Evolutionary conservation across 2,329 filamentous ascomycete genomes (phyloP), one percentile per base, ranked within the genome.

Genomic region (Cadophora sp.): DNA sequence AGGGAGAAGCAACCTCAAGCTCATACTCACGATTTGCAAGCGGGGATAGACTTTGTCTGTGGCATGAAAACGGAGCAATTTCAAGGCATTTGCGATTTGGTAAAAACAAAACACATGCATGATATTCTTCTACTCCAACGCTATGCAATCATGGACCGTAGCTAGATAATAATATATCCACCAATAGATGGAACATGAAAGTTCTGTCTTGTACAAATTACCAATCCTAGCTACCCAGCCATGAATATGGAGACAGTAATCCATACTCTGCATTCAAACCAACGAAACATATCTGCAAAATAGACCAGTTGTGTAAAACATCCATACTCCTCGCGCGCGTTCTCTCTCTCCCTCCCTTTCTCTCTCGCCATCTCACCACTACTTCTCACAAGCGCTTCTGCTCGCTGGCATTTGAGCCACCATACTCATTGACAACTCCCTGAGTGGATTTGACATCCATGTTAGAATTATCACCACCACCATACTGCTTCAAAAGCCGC

Each of bases 191-290:
- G 36, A 45, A 50, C 48, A 53, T 11, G 59, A 53, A 39, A 30
- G 43, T 18, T 55, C 59, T 51, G 47, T 39, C 33, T 39, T 27
- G 27, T 60, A 60, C 41, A 47, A 47, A 60, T 60, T 60, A 60
- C 41, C 58, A 33, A 60, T n/a, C 58, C 58, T 43, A 7, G 18
- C 36, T 30, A 56, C 56, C 56, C 11, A 7, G 53, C 36, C 33
- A 58, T 33, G 27, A 60, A 48, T 33, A 60, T 47, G 43, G 43
- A 60, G 58, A 48, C 58, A 60, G 58, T 18, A 50, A n/a, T 27
- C 50, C 61, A 43, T 56, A 55, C 39, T 36, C 36, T 56, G 48
- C 58, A 61, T 22, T 50, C 47, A 55, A 61, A 27, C 56, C 63
- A 65, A 36, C 48, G 56, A 55, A 47, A 18, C 27, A 50, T 30